phyloP scores from a whole-genome alignment of 176 grass and related monocot genomes.

The Rhynchospora pubera region DNA sequence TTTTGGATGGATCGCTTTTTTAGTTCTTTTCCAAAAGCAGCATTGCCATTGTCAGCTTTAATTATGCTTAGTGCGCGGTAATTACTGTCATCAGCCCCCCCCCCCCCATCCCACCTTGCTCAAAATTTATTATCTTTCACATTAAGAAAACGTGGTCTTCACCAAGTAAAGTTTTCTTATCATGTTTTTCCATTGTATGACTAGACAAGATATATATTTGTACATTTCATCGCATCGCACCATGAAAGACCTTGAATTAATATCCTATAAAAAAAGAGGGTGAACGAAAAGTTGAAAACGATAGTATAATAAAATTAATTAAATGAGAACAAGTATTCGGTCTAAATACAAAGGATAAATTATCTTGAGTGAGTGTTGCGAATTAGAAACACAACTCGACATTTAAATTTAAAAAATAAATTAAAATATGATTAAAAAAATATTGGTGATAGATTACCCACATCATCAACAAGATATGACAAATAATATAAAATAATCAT shows the following conservation, averaged over 20 bases:
- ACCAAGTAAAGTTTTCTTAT: not conserved
- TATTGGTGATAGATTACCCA: no score
- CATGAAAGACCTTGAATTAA: no score
- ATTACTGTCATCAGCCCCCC: not conserved
- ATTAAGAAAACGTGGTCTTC: slow-evolving; percentile 2
- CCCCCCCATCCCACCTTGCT: not conserved
- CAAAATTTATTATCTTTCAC: not conserved
- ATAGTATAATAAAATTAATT: not conserved
- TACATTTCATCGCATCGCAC: no score
- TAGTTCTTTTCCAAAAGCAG: slow-evolving; percentile 9
- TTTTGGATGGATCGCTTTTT: not conserved
- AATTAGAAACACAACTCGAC: no score
- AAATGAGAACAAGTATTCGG: no score
- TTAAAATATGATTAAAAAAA: no score
- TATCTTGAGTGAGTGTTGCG: no score
- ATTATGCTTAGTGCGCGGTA: not conserved
- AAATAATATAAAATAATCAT: no score
- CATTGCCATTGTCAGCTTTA: slow-evolving; percentile 2
- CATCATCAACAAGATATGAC: no score
- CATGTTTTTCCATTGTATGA: not conserved
- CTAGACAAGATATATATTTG: not conserved
- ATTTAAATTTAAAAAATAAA: no score
- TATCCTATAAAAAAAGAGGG: not conserved
- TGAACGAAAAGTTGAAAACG: not conserved
- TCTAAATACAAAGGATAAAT: no score